Evolutionary conservation across 176 grass and related monocot genomes (phyloP), one percentile per base, ranked within the genome.

Genomic region (Musa beccarii): DNA sequence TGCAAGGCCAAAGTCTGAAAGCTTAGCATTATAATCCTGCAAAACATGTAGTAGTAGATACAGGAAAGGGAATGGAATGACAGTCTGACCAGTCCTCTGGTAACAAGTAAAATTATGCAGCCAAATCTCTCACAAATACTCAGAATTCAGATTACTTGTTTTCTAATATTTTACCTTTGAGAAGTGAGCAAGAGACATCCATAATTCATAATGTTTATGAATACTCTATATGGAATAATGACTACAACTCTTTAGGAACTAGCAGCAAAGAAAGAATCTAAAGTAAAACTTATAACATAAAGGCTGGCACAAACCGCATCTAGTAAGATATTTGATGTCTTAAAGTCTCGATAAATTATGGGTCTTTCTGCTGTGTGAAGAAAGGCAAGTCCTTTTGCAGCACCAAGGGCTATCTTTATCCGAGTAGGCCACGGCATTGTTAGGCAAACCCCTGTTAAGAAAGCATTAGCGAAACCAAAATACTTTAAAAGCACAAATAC

Each of bases 331-430:
- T 74, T 74, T 56, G 72, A 74, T 10, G 72, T 74, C 53, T 74
- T 74, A 19, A 74, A 74, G 72, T 74, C 72, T 56, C 72, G 72
- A 74, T 74, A 74, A 34, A 74, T 74, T 54, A 74, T 74, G 21
- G 72, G 52, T 74, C 52, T 74, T 57, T 74, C 53, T 28, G 53
- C 22, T 9, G 53, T 25, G 43, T 74, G 72, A 74, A 74, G 72
- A 74, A 74, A 74, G 54, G 72, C 72, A n/a, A 74, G 72, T 16
- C 72, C 72, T 74, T 74, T 74, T 16, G 72, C 72, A 74, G 72
- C 53, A 16, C 72, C 72, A 2, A 74, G 53, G 22, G 72, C 53
- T 56, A 74, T 74, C 52, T 74, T 74, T 53, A 74, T 74, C 53
- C 72, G 51, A 19, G 72, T 74, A 29, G 72, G 19, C 72, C 72